These are phyloP conservation scores for Pulveroboletus sp. DNA, from an alignment of 768 basidiomycete species.

Conservation along the genomic window DNA sequence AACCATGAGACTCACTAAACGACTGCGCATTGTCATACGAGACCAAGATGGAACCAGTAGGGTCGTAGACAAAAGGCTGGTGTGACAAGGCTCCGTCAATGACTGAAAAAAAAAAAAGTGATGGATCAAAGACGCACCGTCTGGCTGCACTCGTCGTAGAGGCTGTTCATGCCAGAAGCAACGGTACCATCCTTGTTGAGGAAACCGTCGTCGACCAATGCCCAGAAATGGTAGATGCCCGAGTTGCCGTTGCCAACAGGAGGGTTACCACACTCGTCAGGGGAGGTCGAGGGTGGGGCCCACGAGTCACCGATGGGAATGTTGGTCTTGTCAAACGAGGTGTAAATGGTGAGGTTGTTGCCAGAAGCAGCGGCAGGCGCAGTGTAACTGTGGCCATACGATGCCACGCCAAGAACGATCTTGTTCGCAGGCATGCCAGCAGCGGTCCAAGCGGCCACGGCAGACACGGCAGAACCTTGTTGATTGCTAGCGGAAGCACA, in stretches of 20 bases:
- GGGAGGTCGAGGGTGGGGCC: constrained; percentile 43
- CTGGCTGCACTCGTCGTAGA: constrained; percentile 67
- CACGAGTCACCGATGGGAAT: constrained; percentile 56
- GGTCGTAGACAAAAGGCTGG: constrained; percentile 69
- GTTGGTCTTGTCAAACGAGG: constrained; percentile 44
- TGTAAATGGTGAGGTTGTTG: constrained; percentile 43
- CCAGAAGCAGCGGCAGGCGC: constrained; percentile 23
- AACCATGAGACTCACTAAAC: constrained; percentile 39
- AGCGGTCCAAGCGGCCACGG: constrained; percentile 67
- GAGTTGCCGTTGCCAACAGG: constrained; percentile 41
- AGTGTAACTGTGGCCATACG: constrained; percentile 78
- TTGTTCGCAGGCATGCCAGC: constrained; percentile 73
- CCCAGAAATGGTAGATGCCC: constrained; percentile 65
- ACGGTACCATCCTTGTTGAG: constrained; percentile 47
- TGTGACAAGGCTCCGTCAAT: constrained; percentile 1
- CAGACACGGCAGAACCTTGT: constrained; percentile 72
- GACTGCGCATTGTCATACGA: constrained; percentile 66
- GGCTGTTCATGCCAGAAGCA: constrained; percentile 48
- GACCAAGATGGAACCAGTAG: constrained; percentile 50
- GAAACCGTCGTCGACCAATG: constrained; percentile 55
- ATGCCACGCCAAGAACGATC: constrained; percentile 82
- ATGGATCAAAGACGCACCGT: constrained; percentile 48
- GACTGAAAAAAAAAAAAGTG: neutral
- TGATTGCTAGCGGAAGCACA: constrained; percentile 62
- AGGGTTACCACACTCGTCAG: constrained; percentile 59